Evolutionary conservation across 495 filamentous ascomycete genomes (phyloP).

Genomic region (Xylaria grammica): DNA sequence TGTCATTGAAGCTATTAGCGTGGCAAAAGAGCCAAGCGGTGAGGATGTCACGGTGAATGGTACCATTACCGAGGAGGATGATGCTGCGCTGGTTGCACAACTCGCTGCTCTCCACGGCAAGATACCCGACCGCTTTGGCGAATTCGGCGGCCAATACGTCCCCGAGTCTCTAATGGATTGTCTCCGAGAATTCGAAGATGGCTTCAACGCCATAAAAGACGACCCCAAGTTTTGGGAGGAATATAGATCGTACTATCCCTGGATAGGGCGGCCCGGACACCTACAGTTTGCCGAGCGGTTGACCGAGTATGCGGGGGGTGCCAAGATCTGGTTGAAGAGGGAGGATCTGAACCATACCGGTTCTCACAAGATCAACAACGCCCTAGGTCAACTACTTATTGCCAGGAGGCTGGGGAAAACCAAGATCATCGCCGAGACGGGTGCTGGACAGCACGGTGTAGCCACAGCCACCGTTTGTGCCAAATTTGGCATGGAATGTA

Average conservation of each 20-base stretch:
- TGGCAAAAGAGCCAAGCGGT: slow-evolving; percentile 56
- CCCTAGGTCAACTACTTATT: slow-evolving; percentile 85
- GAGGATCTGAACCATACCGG: slow-evolving; percentile 90
- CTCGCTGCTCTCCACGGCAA: slow-evolving; percentile 55
- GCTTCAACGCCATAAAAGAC: slow-evolving; percentile 84
- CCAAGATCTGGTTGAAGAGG: slow-evolving; percentile 93
- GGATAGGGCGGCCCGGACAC: slow-evolving; percentile 93
- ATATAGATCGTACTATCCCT: slow-evolving; percentile 94
- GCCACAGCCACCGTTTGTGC: slow-evolving; percentile 95
- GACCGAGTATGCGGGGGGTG: slow-evolving; percentile 85
- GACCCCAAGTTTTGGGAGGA: slow-evolving; percentile 97
- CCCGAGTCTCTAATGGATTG: slow-evolving; percentile 98
- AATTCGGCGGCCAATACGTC: slow-evolving; percentile 98
- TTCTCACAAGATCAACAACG: slow-evolving; percentile 98
- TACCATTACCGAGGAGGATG: slow-evolving; percentile 56
- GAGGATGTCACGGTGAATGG: slow-evolving; percentile 60
- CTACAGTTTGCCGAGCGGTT: slow-evolving; percentile 87
- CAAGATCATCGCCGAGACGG: slow-evolving; percentile 93
- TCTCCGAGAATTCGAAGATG: slow-evolving; percentile 83
- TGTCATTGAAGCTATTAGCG: slow-evolving; percentile 66
- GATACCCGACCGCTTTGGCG: slow-evolving; percentile 85
- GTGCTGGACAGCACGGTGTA: slow-evolving; percentile 96
- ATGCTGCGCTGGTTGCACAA: slow-evolving; percentile 50
- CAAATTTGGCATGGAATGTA: slow-evolving; percentile 95
- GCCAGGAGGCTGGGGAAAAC: slow-evolving; percentile 85